phyloP scores from a whole-genome alignment of 805 yeast genomes.

The Yarrowia keelungensis region DNA sequence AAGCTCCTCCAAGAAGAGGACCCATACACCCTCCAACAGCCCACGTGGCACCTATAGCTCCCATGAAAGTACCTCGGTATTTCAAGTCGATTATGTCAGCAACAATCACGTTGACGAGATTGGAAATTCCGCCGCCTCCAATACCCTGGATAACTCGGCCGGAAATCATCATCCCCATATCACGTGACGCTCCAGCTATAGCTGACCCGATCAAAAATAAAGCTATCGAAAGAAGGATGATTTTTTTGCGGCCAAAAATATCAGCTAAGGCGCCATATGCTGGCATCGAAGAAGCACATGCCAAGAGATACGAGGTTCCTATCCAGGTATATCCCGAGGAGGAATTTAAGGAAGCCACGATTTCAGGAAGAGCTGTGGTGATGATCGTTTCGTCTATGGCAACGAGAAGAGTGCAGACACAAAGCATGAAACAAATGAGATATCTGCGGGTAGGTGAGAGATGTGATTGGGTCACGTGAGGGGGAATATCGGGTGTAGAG shows the following conservation, averaged over 20 bases:
- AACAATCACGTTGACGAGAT: slow-evolving; percentile 74
- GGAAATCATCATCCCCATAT: slow-evolving; percentile 67
- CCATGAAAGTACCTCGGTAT: slow-evolving; percentile 81
- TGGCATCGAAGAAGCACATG: slow-evolving; percentile 69
- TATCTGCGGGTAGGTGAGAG: slow-evolving; percentile 8
- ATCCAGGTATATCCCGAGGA: slow-evolving; percentile 61
- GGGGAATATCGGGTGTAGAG: neutral
- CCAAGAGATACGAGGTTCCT: slow-evolving; percentile 66
- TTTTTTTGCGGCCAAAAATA: slow-evolving; percentile 52
- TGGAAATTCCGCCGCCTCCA: slow-evolving; percentile 87
- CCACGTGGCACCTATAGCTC: slow-evolving; percentile 56
- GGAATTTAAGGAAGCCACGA: slow-evolving; percentile 60
- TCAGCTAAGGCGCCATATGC: slow-evolving; percentile 69
- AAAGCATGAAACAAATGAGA: slow-evolving; percentile 33
- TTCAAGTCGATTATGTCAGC: slow-evolving; percentile 79
- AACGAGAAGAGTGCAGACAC: slow-evolving; percentile 43
- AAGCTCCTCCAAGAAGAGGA: slow-evolving; percentile 63
- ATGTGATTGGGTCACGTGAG: slow-evolving; percentile 25
- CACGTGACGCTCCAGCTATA: slow-evolving; percentile 53
- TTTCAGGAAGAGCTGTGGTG: slow-evolving; percentile 59
- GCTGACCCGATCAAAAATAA: slow-evolving; percentile 55
- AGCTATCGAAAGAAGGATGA: slow-evolving; percentile 52
- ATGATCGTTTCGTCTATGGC: slow-evolving; percentile 62
- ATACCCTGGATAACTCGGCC: slow-evolving; percentile 84
- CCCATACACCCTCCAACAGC: slow-evolving; percentile 56